phyloP scores from a whole-genome alignment of 106 monocot species.

The Dioscorea alata region DNA sequence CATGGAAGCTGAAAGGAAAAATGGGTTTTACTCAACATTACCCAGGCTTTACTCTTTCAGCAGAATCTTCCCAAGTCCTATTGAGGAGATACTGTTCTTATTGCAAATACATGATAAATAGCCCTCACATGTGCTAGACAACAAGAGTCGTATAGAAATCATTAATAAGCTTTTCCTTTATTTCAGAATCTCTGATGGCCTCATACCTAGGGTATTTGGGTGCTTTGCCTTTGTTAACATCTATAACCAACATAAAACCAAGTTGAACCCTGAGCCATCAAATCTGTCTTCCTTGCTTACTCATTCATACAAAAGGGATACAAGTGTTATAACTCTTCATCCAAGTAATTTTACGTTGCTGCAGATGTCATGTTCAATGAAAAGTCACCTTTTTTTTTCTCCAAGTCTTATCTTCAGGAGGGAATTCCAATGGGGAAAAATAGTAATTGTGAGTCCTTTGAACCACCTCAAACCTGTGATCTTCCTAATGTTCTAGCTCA shows the following conservation, averaged over 20 bases:
- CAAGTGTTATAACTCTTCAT: neutral
- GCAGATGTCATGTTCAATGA: neutral
- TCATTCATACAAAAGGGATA: conserved; percentile 5
- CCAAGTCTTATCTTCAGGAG: neutral
- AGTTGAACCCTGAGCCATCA: no score
- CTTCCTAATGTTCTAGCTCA: no score
- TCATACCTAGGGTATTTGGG: neutral
- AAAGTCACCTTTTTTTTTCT: neutral
- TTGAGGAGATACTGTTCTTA: neutral
- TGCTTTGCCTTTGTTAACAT: neutral
- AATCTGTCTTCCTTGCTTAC: neutral
- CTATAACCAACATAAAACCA: neutral
- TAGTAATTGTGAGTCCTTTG: no score
- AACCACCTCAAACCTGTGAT: no score
- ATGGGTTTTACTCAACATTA: neutral
- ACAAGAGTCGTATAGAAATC: neutral
- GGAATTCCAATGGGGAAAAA: neutral
- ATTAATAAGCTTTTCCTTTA: neutral
- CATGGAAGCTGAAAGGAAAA: neutral
- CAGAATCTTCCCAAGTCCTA: conserved; percentile 2
- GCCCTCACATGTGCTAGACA: neutral
- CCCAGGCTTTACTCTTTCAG: neutral
- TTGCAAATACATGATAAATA: neutral
- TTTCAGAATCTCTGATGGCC: neutral
- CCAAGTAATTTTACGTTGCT: no score